These are phyloP conservation scores for Colletotrichum simmondsii DNA, from an alignment of 2,329 filamentous ascomycete species.

Conservation along the genomic window DNA sequence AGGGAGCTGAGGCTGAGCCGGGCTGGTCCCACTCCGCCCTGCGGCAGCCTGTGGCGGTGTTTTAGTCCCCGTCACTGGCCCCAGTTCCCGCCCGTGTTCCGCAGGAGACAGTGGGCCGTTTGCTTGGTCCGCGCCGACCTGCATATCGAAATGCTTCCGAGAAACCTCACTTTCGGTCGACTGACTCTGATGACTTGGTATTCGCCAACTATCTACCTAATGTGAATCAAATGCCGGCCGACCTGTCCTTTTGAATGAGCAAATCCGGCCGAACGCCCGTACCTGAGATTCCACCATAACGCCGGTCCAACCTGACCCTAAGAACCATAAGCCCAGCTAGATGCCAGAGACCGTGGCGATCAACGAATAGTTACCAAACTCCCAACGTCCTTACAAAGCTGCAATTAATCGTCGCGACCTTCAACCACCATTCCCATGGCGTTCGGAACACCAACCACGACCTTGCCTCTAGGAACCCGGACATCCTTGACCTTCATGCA, in stretches of 20 bases:
- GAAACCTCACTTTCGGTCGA: background rate
- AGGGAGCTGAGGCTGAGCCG: conserved; percentile 15
- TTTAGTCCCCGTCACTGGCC: background rate
- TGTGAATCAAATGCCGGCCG: background rate
- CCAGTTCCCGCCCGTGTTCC: background rate
- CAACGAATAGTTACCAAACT: background rate
- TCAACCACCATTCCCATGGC: conserved; percentile 70
- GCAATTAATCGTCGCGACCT: conserved; percentile 42
- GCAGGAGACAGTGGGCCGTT: background rate
- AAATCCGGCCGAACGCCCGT: background rate
- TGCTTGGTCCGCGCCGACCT: background rate
- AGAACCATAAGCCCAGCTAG: background rate
- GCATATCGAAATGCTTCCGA: background rate
- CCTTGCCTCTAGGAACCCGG: conserved; percentile 63
- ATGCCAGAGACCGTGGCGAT: background rate
- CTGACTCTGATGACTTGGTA: background rate
- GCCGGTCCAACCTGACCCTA: background rate
- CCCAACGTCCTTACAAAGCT: too few species aligned
- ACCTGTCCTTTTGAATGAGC: background rate
- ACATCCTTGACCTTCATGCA: conserved; percentile 70
- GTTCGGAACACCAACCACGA: conserved; percentile 69
- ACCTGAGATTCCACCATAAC: background rate
- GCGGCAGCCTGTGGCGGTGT: background rate
- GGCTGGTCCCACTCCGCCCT: background rate
- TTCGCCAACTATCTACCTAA: background rate